Conservation (phyloP, 345 rosid genomes). For the Carallia pectinifolia region DNA sequence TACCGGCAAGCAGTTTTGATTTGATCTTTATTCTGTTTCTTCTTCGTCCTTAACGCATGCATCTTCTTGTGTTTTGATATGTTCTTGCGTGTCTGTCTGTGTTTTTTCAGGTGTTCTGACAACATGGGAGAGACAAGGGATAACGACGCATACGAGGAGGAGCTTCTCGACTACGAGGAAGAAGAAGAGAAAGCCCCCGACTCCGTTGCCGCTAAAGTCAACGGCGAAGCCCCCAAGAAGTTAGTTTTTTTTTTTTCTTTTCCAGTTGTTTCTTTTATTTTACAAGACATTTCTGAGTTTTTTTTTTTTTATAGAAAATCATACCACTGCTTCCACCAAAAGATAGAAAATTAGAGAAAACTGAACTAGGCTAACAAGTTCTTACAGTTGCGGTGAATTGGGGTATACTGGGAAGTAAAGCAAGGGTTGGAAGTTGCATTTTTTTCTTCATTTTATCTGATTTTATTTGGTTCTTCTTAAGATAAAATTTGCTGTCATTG, state of each 20-base stretch:
- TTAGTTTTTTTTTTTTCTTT: not conserved
- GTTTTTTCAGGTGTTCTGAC: not conserved
- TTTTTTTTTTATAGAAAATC: not conserved
- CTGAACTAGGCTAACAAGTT: too few relatives aligned
- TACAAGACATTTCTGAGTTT: not conserved
- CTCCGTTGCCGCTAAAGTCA: constrained; percentile 19
- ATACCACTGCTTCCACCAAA: too few relatives aligned
- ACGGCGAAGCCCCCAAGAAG: constrained; percentile 25
- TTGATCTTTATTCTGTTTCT: too few relatives aligned
- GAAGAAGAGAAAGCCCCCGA: constrained; percentile 28
- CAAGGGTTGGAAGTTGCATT: too few relatives aligned
- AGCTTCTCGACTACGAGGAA: constrained; percentile 30
- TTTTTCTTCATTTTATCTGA: too few relatives aligned
- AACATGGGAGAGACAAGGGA: constrained; percentile 24
- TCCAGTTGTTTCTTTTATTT: not conserved
- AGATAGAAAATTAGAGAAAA: too few relatives aligned
- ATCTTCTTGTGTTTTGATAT: not conserved
- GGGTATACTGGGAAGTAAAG: too few relatives aligned
- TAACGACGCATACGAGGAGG: constrained; percentile 28
- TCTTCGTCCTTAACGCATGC: too few relatives aligned
- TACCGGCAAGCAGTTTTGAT: too few relatives aligned
- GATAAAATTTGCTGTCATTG: too few relatives aligned
- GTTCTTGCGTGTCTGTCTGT: not conserved
- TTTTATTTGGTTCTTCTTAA: too few relatives aligned
- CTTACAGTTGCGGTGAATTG: too few relatives aligned